Base-by-base conservation (phyloP, 1,284 basidiomycete species). In the Cutaneotrichosporon daszewskae region DNA sequence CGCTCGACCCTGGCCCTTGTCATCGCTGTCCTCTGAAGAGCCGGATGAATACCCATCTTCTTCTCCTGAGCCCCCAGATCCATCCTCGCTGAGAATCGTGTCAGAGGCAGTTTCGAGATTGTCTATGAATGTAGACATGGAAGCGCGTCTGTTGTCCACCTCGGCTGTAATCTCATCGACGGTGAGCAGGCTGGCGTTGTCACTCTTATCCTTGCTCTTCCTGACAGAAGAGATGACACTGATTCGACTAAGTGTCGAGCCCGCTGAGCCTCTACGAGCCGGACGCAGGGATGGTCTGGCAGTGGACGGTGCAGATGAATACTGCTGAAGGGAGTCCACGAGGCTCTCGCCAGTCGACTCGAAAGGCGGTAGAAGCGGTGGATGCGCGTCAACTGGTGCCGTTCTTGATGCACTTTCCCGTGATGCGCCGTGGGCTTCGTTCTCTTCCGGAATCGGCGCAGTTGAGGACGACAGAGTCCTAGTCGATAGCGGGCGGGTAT, bases 101-200 rank as follows among this genome's bases (percentile, higher is more conserved):
- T 41, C 39, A 4, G 39, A 33, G 24, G 6, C 28, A 9, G 24
- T 20, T 4, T 34, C 32, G 43, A 44, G n/a, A 44, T 25, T 49
- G 16, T 42, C 40, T n/a, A 29, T 36, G 27, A 65, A 61, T 0
- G 75, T 66, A 36, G 72, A 69, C 45, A 74, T 72, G 58, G 75
- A 79, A 35, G 74, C 74, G 16, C 82, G 74, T 14, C 91, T 76
- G 59, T 83, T 88, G 73, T 97, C 94, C 1, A 98, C 87, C 60
- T 94, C 87, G 5, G 89, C 91, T 0, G 94, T 97, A 58, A 98
- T 95, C 71, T 98, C 90, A 62, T 98, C 94, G 13, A 98, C 87
- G 0, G 94, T 98, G 63, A 98, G 77, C 56, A 98, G 72, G 62
- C 87, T 92, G 5, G 87, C 88, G 1, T 85, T 85, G 60, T 97